Percentiles rank a stretch among this genome's conserved stretches.
phyloP scores from a whole-genome alignment of 805 yeast species.

The Kuraishia borneana region DNA sequence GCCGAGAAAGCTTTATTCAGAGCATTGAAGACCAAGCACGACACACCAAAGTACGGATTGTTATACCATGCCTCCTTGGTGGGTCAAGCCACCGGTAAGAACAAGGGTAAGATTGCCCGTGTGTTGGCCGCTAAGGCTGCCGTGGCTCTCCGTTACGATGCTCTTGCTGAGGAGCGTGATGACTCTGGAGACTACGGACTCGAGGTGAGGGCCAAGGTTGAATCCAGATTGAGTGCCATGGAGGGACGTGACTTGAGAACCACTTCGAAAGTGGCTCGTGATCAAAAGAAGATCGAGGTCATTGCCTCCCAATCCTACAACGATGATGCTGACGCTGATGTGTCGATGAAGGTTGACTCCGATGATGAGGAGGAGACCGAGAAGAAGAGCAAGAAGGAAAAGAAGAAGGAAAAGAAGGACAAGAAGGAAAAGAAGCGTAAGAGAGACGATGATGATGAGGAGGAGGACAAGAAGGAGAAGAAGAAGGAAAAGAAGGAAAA shows the following conservation, averaged over 20 bases:
- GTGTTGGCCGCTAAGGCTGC: conserved; percentile 98
- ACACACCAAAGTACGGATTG: conserved; percentile 93
- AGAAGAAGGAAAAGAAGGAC: conserved; percentile 12
- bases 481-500: conserved; percentile 20
- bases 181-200: conserved; percentile 92
- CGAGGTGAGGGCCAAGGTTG: conserved; percentile 86
- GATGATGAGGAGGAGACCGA: conserved; percentile 12
- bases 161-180: conserved; percentile 92
- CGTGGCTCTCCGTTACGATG: conserved; percentile 92
- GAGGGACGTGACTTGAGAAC: conserved; percentile 97
- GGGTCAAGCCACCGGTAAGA: conserved; percentile 88
- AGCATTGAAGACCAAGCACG: conserved; percentile 93
- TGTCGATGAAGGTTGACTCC: conserved; percentile 10
- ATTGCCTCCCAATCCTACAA: conserved; percentile 82
- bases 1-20: conserved; percentile 96
- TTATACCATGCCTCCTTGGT: conserved; percentile 92
- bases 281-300: conserved; percentile 78
- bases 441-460: conserved; percentile 10
- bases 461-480: conserved; percentile 10
- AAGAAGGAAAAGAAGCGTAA: conserved; percentile 12
- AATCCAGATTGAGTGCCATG: conserved; percentile 83
- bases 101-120: conserved; percentile 98
- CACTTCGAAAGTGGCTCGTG: conserved; percentile 70
- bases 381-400: conserved; percentile 14
- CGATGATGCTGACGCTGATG: conserved; percentile 72